Evolutionary conservation across 1,139 yeast species (phyloP).

Genomic region (Saccharomyces hybrid): DNA sequence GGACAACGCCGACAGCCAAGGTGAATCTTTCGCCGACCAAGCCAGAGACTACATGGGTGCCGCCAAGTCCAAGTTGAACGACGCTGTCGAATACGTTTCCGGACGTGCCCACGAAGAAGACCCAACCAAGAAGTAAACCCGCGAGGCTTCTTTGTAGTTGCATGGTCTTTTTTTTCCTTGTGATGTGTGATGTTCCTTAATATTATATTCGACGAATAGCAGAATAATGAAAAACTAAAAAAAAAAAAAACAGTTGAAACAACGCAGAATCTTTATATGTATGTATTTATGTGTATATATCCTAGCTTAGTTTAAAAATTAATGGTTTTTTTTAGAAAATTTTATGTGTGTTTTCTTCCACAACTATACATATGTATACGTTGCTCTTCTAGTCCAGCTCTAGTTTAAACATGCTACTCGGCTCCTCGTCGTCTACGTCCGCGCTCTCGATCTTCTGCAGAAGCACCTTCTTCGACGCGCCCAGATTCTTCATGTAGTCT

Average conservation of each 20-base stretch:
- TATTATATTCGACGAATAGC: not conserved
- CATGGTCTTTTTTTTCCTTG: not conserved
- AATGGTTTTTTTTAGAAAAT: not conserved
- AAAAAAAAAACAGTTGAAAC: not conserved
- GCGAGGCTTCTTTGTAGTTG: not conserved
- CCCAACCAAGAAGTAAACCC: slow-evolving; percentile 26
- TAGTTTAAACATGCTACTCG: not conserved
- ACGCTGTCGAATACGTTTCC: slow-evolving; percentile 55
- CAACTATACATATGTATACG: not conserved
- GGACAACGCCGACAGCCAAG: slow-evolving; percentile 39
- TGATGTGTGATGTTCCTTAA: slow-evolving; percentile 1
- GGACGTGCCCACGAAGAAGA: slow-evolving; percentile 47
- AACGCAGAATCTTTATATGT: not conserved
- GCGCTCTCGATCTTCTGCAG: slow-evolving; percentile 4
- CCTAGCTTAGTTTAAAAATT: not conserved
- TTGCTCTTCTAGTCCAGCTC: not conserved
- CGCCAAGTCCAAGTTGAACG: slow-evolving; percentile 54
- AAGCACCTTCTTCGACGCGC: slow-evolving; percentile 21
- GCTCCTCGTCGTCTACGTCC: slow-evolving; percentile 6
- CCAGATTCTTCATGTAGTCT: slow-evolving; percentile 23
- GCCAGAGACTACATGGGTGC: slow-evolving; percentile 54
- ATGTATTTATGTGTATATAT: not conserved
- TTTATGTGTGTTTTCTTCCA: not conserved
- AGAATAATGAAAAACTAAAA: not conserved
- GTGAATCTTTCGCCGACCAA: slow-evolving; percentile 44